Conservation (phyloP, 1,139 yeast genomes). For the Geotrichum fermentans region DNA sequence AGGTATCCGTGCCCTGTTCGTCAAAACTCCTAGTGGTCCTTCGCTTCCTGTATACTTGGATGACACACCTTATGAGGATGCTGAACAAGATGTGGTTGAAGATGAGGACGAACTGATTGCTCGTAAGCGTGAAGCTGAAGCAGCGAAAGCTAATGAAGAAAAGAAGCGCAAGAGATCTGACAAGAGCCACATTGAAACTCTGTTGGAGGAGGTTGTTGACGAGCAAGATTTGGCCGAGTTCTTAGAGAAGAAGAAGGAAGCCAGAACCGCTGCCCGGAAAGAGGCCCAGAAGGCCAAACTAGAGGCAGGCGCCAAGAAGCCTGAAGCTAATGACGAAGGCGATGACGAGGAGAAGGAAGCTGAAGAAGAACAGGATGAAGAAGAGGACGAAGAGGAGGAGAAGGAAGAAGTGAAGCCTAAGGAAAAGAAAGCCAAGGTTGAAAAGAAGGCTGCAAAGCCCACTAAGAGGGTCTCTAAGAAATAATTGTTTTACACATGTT, state of each 20-base stretch:
- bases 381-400: neutral
- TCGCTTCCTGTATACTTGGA: conserved; percentile 76
- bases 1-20: conserved; percentile 55
- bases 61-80: conserved; percentile 48
- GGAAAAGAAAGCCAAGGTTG: neutral
- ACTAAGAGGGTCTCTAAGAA: no score
- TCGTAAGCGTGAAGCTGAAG: conserved; percentile 27
- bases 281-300: conserved; percentile 25
- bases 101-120: conserved; percentile 32
- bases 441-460: neutral
- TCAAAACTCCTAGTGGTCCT: conserved; percentile 72
- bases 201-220: conserved; percentile 74
- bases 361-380: neutral
- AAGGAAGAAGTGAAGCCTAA: neutral
- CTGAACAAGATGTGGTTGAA: conserved; percentile 40
- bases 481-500: no score
- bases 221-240: conserved; percentile 50
- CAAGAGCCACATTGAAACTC: conserved; percentile 61
- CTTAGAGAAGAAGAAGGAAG: conserved; percentile 36
- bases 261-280: conserved; percentile 34
- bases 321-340: conserved; percentile 22
- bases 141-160: conserved; percentile 33
- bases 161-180: conserved; percentile 38
- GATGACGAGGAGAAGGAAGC: conserved; percentile 8
- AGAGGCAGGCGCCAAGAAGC: conserved; percentile 21